phyloP scores from a whole-genome alignment of 257 asterid genomes.

The Salvia splendens region DNA sequence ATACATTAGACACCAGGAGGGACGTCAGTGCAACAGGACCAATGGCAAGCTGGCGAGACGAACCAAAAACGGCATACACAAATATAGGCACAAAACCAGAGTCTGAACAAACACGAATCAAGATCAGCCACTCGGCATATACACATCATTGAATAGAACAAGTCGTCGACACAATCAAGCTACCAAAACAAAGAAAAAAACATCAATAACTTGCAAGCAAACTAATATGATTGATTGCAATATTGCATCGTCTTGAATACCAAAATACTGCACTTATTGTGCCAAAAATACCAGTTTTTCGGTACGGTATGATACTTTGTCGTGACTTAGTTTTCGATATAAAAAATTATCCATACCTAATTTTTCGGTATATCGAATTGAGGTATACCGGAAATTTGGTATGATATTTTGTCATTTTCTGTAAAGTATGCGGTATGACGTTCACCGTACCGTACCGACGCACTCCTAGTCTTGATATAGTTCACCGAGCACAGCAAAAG shows the following conservation, averaged over 20 bases:
- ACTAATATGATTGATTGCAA: slow-evolving; percentile 26
- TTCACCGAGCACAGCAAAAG: slow-evolving; percentile 5
- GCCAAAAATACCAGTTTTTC: too few species aligned
- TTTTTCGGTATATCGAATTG: too few species aligned
- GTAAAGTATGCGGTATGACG: too few species aligned
- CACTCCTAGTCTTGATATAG: too few species aligned
- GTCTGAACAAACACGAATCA: slow-evolving; percentile 48
- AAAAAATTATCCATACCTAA: too few species aligned
- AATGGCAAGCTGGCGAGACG: slow-evolving; percentile 99
- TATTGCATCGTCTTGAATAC: background rate
- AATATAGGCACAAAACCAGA: slow-evolving; percentile 98
- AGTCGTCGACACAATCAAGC: background rate
- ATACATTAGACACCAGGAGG: slow-evolving; percentile 87
- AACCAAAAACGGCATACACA: slow-evolving; percentile 87
- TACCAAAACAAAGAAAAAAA: background rate
- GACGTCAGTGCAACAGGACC: slow-evolving; percentile 99
- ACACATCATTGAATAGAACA: slow-evolving; percentile 1
- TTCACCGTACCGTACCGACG: too few species aligned
- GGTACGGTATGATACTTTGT: too few species aligned
- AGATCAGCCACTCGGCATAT: background rate
- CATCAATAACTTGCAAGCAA: slow-evolving; percentile 12
- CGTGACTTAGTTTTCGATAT: too few species aligned
- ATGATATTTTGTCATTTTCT: too few species aligned
- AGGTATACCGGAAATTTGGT: too few species aligned
- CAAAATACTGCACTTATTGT: too few species aligned